Evolutionary conservation across 2,329 filamentous ascomycete genomes (phyloP).

Genomic region (Microsporum ferrugineum): DNA sequence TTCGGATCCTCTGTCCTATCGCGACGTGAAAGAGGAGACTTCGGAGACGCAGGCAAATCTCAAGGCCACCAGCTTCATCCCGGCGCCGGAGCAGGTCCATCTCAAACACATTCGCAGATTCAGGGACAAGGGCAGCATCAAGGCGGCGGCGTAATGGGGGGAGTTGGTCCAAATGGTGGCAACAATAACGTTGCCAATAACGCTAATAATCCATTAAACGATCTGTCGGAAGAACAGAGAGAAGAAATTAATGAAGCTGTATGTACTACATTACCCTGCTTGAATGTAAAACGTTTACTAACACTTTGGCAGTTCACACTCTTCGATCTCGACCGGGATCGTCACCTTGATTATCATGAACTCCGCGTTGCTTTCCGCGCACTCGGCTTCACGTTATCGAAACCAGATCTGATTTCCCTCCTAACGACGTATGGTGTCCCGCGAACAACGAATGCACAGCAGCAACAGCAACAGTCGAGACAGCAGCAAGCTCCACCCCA

Average conservation of each 20-base stretch:
- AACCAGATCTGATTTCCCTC: slow-evolving; percentile 69
- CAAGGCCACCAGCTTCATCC: slow-evolving; percentile 22
- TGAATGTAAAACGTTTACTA: not conserved
- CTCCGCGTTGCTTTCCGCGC: slow-evolving; percentile 94
- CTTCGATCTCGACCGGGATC: slow-evolving; percentile 94
- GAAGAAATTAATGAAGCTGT: slow-evolving; percentile 92
- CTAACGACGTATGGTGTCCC: slow-evolving; percentile 71
- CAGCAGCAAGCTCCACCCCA: slow-evolving; percentile 39
- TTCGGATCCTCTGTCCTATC: slow-evolving; percentile 37
- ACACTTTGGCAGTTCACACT: slow-evolving; percentile 60
- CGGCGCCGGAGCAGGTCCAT: slow-evolving; percentile 28
- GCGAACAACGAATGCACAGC: slow-evolving; percentile 39
- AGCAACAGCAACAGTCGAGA: slow-evolving; percentile 32
- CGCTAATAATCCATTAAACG: slow-evolving; percentile 39
- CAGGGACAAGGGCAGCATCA: slow-evolving; percentile 5
- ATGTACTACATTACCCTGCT: slow-evolving; percentile 29
- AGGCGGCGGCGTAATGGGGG: slow-evolving; percentile 23
- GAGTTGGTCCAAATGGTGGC: slow-evolving; percentile 34
- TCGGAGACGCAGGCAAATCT: slow-evolving; percentile 16
- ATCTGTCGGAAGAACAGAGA: slow-evolving; percentile 73
- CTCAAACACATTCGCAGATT: slow-evolving; percentile 22
- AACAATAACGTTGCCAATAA: slow-evolving; percentile 27
- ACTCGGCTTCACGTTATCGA: slow-evolving; percentile 82
- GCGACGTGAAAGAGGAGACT: slow-evolving; percentile 21
- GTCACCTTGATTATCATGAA: slow-evolving; percentile 92